phyloP scores from a whole-genome alignment of 116 monocot genomes.

The Dioscorea cayenensis region DNA sequence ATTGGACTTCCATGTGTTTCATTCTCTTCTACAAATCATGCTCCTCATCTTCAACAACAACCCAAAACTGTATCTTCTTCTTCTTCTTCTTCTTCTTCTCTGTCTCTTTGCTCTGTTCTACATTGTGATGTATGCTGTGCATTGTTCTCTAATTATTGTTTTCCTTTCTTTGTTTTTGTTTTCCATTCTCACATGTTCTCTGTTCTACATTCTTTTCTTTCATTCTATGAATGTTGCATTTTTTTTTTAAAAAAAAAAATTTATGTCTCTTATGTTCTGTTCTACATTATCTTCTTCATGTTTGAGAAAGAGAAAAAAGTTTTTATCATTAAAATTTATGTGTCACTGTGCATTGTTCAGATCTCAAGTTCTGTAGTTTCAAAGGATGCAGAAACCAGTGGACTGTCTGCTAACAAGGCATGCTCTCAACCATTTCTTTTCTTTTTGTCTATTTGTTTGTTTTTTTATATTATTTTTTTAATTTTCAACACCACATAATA shows the following conservation, averaged over 20 bases:
- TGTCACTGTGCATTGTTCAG: neutral
- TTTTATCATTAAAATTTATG: neutral
- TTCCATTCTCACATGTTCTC: no score
- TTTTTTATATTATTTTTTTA: no score
- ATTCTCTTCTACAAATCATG: slow-evolving; percentile 9
- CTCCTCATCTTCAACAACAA: neutral
- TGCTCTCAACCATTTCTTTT: neutral
- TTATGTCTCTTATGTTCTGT: neutral
- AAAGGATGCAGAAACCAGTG: neutral
- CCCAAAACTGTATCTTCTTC: neutral
- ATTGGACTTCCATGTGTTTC: slow-evolving; percentile 21
- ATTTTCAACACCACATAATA: neutral
- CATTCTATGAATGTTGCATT: neutral
- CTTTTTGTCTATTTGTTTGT: neutral
- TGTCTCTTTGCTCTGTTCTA: neutral
- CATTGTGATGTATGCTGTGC: no score
- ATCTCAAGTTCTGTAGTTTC: neutral
- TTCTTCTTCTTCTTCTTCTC: neutral
- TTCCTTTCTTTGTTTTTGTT: no score
- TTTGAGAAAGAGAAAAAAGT: neutral
- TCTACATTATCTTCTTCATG: neutral
- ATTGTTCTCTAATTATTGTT: no score
- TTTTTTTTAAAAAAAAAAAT: no score
- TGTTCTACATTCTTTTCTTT: neutral
- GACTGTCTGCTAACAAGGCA: neutral